phyloP scores from a whole-genome alignment of 345 rosid genomes.

The Brassica incana region DNA sequence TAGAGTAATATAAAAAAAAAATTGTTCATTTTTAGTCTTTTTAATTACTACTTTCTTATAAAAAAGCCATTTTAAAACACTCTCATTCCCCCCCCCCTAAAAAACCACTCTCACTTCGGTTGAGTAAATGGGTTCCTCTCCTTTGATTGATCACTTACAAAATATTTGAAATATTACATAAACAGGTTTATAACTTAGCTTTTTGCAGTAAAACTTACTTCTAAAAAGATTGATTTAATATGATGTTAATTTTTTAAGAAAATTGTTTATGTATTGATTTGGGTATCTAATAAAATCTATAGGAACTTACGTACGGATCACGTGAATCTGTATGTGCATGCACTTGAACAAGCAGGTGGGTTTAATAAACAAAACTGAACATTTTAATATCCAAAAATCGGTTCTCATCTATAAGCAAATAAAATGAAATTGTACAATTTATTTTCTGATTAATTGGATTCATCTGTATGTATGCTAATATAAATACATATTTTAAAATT shows the following conservation, averaged over 20 bases:
- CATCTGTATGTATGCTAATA: constrained; percentile 23
- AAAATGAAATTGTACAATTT: neutral
- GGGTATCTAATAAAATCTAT: constrained; percentile 17
- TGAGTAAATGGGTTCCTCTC: neutral
- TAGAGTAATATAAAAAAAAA: neutral
- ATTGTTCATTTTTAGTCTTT: neutral
- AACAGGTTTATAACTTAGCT: neutral
- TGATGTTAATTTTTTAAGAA: neutral
- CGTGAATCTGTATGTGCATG: constrained; percentile 36
- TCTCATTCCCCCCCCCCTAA: neutral
- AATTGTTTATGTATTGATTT: neutral
- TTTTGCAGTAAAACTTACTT: neutral
- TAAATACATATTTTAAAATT: neutral
- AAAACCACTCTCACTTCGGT: neutral
- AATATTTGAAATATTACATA: neutral
- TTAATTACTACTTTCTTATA: neutral
- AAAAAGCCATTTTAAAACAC: neutral
- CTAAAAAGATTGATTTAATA: neutral
- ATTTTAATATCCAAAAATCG: constrained; percentile 8
- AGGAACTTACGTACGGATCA: constrained; percentile 34
- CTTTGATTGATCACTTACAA: neutral
- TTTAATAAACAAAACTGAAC: neutral
- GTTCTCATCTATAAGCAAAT: constrained; percentile 21
- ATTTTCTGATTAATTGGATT: constrained; percentile 15
- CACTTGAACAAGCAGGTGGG: constrained; percentile 36